Base-by-base conservation (phyloP, 2,329 filamentous ascomycete species). In the Xylariaceae sp. region DNA sequence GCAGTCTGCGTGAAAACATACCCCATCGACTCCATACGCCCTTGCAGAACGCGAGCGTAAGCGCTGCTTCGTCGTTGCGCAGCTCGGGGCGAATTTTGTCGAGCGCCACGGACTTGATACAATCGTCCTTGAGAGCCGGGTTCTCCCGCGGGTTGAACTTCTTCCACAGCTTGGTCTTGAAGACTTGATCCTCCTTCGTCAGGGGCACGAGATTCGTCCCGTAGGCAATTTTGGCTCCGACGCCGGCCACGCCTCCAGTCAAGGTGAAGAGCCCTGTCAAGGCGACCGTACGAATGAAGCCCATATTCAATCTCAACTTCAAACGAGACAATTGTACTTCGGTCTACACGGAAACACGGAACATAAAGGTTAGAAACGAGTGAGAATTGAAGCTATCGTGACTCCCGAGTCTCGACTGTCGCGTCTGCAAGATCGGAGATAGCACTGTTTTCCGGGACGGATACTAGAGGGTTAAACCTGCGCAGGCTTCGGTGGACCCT, bases 21-120 rank as follows among this genome's bases (percentile, higher is more conserved):
- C 83, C 83, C 61, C 74, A 73, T 45, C 80, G 82, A 51, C 77
- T 75, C 83, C 79, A 88, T 39, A 86, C 67, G 36, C 82, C 82
- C 11, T 79, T 79, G 60, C 81, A 85, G 60, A 86, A 86, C 53
- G 79, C 79, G 55, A 85, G 72, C 1, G 77, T 76, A 39, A 87
- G 68, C 2, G 71, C 72, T 22, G 68, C 67, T 53, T 80, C 79
- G 53, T 78, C 74, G 58, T 84, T 71, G 12, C 87, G 66, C 43
- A 88, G 68, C 52, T 83, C 77, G 0, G 84, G 82, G 22, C 78
- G 75, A 49, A 89, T 79, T 58, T 82, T 79, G 37, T 68, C 69
- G 39, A 89, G 60, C 0, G 83, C 80, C 0, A 88, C 73, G 27
- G 72, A 74, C 53, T 80, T 78, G 53, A 86, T 68, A 55, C 78